These are phyloP conservation scores for Saturnispora zaruensis DNA, from an alignment of 805 yeast genomes.

Conservation along the genomic window DNA sequence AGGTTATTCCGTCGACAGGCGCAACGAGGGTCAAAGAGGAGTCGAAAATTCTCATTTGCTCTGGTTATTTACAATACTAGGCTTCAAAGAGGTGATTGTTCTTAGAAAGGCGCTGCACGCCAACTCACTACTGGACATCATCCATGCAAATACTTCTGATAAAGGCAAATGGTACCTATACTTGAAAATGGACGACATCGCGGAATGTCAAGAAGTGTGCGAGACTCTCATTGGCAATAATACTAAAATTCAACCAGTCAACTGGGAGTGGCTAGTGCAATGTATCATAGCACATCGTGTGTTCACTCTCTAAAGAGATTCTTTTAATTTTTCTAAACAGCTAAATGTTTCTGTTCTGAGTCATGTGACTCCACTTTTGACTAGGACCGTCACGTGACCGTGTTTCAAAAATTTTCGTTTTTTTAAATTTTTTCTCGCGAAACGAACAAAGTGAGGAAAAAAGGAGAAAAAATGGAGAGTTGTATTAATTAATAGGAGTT, in stretches of 20 bases:
- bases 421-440: background rate
- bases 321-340: too few relatives aligned
- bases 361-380: background rate
- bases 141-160: background rate
- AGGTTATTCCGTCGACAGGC: background rate
- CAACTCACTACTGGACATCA: background rate
- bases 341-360: too few relatives aligned
- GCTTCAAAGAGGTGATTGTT: background rate
- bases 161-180: background rate
- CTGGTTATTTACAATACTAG: conserved; percentile 1
- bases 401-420: too few relatives aligned
- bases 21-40: background rate
- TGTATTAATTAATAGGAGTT: background rate
- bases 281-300: background rate
- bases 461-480: background rate
- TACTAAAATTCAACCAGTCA: background rate
- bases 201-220: background rate
- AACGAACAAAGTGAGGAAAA: background rate
- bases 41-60: background rate
- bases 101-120: background rate
- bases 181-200: background rate
- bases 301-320: background rate
- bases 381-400: background rate
- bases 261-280: background rate
- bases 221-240: background rate